Evolutionary conservation across 2,329 filamentous ascomycete species (phyloP).

Genomic region (Nothopassalora personata): DNA sequence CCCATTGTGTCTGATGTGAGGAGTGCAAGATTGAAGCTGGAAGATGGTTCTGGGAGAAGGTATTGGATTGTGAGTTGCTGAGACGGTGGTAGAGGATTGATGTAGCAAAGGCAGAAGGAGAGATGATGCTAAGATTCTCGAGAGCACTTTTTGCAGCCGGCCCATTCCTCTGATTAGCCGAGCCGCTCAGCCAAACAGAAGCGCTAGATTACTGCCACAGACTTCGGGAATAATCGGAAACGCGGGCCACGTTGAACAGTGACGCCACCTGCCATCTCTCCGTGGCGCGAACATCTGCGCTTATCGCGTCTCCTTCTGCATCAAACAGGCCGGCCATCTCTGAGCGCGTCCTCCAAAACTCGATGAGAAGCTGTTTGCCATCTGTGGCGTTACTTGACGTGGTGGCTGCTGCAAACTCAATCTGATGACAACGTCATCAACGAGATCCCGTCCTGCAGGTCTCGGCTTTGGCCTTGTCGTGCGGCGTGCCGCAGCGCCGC

Average conservation of each 20-base stretch:
- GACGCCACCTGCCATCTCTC: not conserved
- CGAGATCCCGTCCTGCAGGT: not conserved
- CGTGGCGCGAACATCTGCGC: not conserved
- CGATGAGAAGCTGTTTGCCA: not conserved
- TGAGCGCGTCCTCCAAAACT: not conserved
- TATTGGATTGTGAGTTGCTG: not conserved
- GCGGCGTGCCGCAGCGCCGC: not conserved
- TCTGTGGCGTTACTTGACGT: not conserved
- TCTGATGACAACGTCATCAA: not conserved
- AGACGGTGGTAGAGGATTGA: not conserved
- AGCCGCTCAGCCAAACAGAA: not conserved
- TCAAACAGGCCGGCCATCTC: not conserved
- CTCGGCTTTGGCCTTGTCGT: not conserved
- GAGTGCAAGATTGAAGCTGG: not conserved
- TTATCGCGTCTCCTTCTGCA: not conserved
- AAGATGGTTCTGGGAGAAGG: not conserved
- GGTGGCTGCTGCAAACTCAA: not conserved
- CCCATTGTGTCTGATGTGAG: slow-evolving; percentile 31
- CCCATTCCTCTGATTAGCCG: not conserved
- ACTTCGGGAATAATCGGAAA: not conserved
- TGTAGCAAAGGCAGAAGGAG: not conserved
- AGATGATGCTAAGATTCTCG: slow-evolving; percentile 2
- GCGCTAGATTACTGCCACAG: not conserved
- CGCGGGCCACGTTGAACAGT: not conserved
- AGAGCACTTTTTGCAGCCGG: not conserved